phyloP scores from a whole-genome alignment of 495 filamentous ascomycete genomes.

The Endocarpon pusillum region DNA sequence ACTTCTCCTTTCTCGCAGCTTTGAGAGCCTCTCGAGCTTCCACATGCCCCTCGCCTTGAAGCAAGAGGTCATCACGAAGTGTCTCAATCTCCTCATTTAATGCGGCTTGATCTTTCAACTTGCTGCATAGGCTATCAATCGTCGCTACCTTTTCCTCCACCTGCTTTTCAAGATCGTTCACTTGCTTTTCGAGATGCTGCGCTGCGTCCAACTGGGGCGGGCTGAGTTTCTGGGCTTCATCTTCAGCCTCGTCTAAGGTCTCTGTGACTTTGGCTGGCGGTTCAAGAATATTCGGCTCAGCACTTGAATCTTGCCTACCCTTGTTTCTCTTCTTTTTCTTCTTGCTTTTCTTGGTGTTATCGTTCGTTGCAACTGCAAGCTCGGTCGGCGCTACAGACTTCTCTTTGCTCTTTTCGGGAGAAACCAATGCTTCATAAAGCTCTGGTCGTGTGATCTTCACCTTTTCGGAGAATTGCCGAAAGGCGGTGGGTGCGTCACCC shows the following conservation, averaged over 20 bases:
- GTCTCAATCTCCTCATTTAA: slow-evolving; percentile 74
- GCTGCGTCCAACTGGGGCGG: slow-evolving; percentile 12
- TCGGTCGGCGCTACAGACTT: too few species aligned
- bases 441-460: too few species aligned
- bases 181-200: slow-evolving; percentile 8
- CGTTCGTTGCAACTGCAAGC: slow-evolving; percentile 8
- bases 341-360: slow-evolving; percentile 62
- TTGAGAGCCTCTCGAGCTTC: slow-evolving; percentile 68
- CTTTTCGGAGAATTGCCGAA: too few species aligned
- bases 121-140: slow-evolving; percentile 47
- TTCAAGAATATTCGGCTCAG: slow-evolving; percentile 14
- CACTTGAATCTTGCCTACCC: slow-evolving; percentile 22
- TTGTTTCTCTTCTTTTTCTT: slow-evolving; percentile 79
- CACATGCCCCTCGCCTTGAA: slow-evolving; percentile 64
- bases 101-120: slow-evolving; percentile 59
- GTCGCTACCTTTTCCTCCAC: slow-evolving; percentile 52
- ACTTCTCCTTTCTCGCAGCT: slow-evolving; percentile 41
- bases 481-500: too few species aligned
- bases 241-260: slow-evolving; percentile 10
- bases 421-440: too few species aligned
- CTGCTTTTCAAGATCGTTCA: slow-evolving; percentile 34
- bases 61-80: slow-evolving; percentile 58
- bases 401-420: too few species aligned
- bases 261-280: slow-evolving; percentile 4
- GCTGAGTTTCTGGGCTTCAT: slow-evolving; percentile 8